These are phyloP conservation scores for Leccinum subgranulosum DNA, from an alignment of 768 basidiomycete genomes.

Conservation along the genomic window DNA sequence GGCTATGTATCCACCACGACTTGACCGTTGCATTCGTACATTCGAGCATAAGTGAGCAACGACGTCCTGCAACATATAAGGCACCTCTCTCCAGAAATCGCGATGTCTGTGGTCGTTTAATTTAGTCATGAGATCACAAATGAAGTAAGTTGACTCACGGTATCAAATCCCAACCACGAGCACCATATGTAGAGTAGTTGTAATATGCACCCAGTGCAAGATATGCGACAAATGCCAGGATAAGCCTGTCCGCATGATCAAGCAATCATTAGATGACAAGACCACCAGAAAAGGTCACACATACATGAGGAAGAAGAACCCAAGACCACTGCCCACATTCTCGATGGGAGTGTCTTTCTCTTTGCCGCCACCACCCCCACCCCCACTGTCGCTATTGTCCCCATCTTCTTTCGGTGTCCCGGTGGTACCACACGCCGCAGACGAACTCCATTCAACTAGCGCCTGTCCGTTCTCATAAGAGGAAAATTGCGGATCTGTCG, in stretches of 20 bases:
- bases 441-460: slow-evolving; percentile 59
- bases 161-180: slow-evolving; percentile 76
- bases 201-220: slow-evolving; percentile 80
- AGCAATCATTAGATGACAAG: slow-evolving; percentile 4
- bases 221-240: slow-evolving; percentile 68
- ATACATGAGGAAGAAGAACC: slow-evolving; percentile 86
- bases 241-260: slow-evolving; percentile 41
- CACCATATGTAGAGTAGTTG: slow-evolving; percentile 86
- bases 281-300: slow-evolving; percentile 25
- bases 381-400: slow-evolving; percentile 14
- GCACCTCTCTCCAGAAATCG: slow-evolving; percentile 88
- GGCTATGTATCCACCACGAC: slow-evolving; percentile 72
- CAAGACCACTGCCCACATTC: slow-evolving; percentile 68
- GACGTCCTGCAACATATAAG: slow-evolving; percentile 80
- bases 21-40: slow-evolving; percentile 63
- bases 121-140: slow-evolving; percentile 3
- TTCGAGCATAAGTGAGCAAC: slow-evolving; percentile 72
- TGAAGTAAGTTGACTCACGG: slow-evolving; percentile 55
- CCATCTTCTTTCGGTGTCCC: slow-evolving; percentile 27
- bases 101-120: slow-evolving; percentile 55
- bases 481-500: slow-evolving; percentile 48
- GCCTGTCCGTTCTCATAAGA: slow-evolving; percentile 58
- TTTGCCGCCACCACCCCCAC: slow-evolving; percentile 8
- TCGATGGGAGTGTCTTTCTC: slow-evolving; percentile 33
- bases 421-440: slow-evolving; percentile 52